Evolutionary conservation across 2,329 filamentous ascomycete species (phyloP), one percentile per base, ranked within the genome.

Genomic region (Diaporthe sp.): DNA sequence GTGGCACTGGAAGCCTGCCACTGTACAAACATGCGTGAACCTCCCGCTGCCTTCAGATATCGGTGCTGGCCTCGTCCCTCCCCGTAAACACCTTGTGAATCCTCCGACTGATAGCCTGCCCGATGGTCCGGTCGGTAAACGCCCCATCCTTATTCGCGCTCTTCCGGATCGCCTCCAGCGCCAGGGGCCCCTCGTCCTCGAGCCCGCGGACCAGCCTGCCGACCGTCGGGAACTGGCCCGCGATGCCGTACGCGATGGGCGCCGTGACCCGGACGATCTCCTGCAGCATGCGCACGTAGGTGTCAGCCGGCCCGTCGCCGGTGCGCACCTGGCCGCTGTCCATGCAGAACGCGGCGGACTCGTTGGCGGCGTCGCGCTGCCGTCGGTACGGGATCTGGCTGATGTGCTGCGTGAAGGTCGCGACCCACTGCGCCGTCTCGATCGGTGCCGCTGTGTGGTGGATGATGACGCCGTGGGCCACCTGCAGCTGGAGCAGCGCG

Each of bases 361-460:
- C 86, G 77, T 84, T 84, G 66, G 83, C 81, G 45, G 83, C 82
- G 72, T 91, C 89, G 30, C 84, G 83, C 77, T 88, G 87, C 69
- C 85, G 89, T 77, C 90, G 90, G 82, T 96, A 96, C 0, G 93
- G 94, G 30, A 93, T 91, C 1, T 92, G 94, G 10, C 93, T 93
- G 66, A 96, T 92, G 80, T 96, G 92, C 79, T 95, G 92, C 0
- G 94, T 96, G 79, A 96, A 95, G 45, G 89, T 86, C 40, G 88
- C 85, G 40, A 96, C 91, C 92, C 93, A 95, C 78, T 92, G 89
- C 2, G 93, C 92, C 1, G 93, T 94, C 79, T 95, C 92, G 0
- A 89, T 80, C 0, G 88, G 79, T 3, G 85, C 83, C 19, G 82
- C 83, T 1, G 92, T 94, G 81, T 96, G 93, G 80, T 95, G 93